Conservation (phyloP, 2,329 filamentous ascomycete species). For the Tolypocladium endophyticum region DNA sequence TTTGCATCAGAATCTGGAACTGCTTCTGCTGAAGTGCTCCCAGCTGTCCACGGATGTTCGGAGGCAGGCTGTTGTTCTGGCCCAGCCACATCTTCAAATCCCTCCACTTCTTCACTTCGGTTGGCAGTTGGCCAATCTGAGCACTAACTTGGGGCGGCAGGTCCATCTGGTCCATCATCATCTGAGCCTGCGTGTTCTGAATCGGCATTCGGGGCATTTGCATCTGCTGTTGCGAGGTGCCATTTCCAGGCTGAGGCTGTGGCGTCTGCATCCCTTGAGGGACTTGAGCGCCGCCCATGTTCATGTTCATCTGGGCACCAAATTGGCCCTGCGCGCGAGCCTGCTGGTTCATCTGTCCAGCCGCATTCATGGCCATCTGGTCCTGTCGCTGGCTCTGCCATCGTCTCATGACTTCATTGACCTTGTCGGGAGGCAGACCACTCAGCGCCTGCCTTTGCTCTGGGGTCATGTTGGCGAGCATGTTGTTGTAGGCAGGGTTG, state of each 20-base stretch:
- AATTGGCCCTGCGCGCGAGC: constrained; percentile 19
- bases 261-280: constrained; percentile 18
- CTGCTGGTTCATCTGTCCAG: constrained; percentile 17
- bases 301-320: constrained; percentile 20
- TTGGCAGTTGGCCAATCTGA: constrained; percentile 21
- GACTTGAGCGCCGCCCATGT: constrained; percentile 17
- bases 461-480: constrained; percentile 32
- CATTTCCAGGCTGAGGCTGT: constrained; percentile 3
- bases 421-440: constrained; percentile 35
- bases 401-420: constrained; percentile 39
- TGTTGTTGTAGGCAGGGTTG: constrained; percentile 27
- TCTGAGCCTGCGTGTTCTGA: constrained; percentile 22
- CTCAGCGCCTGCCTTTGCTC: constrained; percentile 36
- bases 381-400: constrained; percentile 32
- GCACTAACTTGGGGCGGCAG: constrained; percentile 25
- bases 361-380: constrained; percentile 21
- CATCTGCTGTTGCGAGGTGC: constrained; percentile 8
- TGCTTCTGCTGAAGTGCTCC: constrained; percentile 25
- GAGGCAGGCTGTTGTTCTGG: constrained; percentile 23
- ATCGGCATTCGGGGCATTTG: constrained; percentile 14
- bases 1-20: constrained; percentile 23
- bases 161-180: constrained; percentile 38
- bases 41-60: constrained; percentile 21
- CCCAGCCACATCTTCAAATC: constrained; percentile 32
- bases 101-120: constrained; percentile 37